A percentile compares a stretch with the other conserved stretches of the same genome.
Evolutionary conservation across 768 basidiomycete genomes (phyloP).

Genomic region (Suillus ampliporus): DNA sequence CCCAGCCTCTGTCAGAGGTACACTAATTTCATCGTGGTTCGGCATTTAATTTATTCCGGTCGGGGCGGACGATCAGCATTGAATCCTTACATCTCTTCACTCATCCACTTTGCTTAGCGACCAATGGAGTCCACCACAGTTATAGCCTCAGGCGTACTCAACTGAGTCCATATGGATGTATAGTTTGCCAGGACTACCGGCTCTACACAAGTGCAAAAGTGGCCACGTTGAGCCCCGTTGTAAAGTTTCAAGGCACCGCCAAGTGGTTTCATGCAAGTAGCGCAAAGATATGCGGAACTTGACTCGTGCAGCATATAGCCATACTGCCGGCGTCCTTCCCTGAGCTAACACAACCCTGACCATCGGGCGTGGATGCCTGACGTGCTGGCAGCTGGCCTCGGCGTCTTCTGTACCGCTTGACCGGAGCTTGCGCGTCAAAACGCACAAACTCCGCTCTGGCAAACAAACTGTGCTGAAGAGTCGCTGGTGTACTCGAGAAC

Average conservation of each 20-base stretch:
- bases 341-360: not conserved
- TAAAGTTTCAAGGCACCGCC: not conserved
- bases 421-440: not conserved
- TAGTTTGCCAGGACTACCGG: not conserved
- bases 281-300: not conserved
- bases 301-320: not conserved
- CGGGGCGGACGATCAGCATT: not conserved
- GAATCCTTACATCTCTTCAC: not conserved
- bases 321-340: not conserved
- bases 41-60: not conserved
- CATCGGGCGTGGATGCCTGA: not conserved
- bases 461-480: not conserved
- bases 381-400: not conserved
- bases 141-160: not conserved
- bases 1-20: not conserved
- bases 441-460: not conserved
- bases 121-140: not conserved
- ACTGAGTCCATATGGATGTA: not conserved
- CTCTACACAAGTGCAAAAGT: not conserved
- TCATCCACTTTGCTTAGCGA: slow-evolving; percentile 1
- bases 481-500: not conserved
- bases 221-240: not conserved
- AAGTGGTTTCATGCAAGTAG: no score
- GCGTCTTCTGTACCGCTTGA: not conserved
- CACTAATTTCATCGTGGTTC: not conserved